Evolutionary conservation across 495 filamentous ascomycete genomes (phyloP).

Genomic region (Lichenothelia convexa): DNA sequence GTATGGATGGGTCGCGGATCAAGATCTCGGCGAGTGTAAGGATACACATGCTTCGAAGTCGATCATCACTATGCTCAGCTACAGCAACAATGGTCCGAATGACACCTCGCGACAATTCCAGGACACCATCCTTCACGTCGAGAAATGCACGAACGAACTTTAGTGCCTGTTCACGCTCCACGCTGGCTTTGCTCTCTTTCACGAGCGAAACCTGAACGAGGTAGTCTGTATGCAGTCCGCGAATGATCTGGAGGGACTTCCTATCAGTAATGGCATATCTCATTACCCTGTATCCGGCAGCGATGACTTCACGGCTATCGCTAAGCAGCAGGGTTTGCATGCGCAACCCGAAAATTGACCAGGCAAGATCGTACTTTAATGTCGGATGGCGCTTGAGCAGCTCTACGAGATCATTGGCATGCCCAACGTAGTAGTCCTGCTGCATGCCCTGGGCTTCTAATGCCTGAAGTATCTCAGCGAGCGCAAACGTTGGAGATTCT

Average conservation of each 20-base stretch:
- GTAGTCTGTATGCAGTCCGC: conserved; percentile 74
- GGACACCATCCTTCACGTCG: conserved; percentile 83
- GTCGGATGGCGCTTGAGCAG: conserved; percentile 85
- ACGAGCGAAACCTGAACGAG: conserved; percentile 79
- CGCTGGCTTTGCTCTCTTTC: conserved; percentile 86
- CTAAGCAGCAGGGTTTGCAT: conserved; percentile 91
- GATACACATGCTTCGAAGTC: conserved; percentile 70
- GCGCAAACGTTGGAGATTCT: conserved; percentile 67
- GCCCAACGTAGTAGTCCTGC: conserved; percentile 84
- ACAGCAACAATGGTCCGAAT: conserved; percentile 75
- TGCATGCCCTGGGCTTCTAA: conserved; percentile 73
- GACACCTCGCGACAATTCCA: conserved; percentile 70
- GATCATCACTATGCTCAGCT: conserved; percentile 76
- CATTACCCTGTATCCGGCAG: conserved; percentile 81
- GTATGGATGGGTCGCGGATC: conserved; percentile 59
- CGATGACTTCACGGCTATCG: conserved; percentile 87
- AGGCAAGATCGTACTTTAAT: conserved; percentile 86
- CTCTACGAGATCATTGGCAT: conserved; percentile 77
- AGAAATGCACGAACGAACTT: conserved; percentile 94
- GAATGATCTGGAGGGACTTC: conserved; percentile 72
- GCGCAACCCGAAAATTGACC: conserved; percentile 80
- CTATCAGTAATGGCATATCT: conserved; percentile 89
- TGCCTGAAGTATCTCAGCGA: conserved; percentile 73
- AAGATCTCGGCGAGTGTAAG: conserved; percentile 86
- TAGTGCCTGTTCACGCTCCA: conserved; percentile 89